Evolutionary conservation across 2,329 filamentous ascomycete genomes (phyloP).

Genomic region (Neonectria hederae): DNA sequence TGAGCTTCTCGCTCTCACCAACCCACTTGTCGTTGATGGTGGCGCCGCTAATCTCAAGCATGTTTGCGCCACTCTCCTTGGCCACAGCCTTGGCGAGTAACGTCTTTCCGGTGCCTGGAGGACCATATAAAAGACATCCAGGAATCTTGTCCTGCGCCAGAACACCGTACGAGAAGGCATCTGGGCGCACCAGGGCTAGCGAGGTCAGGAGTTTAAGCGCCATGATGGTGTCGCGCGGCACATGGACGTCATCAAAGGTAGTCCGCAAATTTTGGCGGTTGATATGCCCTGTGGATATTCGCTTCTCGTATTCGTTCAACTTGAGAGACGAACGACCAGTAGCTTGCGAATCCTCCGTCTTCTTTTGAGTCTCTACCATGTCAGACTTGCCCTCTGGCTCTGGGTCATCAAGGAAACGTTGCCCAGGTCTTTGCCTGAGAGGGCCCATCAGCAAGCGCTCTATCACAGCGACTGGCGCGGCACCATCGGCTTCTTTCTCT

Average conservation of each 20-base stretch:
- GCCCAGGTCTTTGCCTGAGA: conserved; percentile 45
- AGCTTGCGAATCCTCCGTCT: conserved; percentile 43
- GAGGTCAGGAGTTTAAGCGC: conserved; percentile 90
- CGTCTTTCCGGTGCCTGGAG: conserved; percentile 82
- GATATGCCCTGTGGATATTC: conserved; percentile 82
- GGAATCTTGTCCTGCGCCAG: conserved; percentile 91
- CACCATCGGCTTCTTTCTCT: conserved; percentile 33
- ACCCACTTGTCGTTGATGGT: conserved; percentile 97
- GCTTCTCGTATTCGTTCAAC: conserved; percentile 82
- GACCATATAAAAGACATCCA: conserved; percentile 87
- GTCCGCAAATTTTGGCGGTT: conserved; percentile 84
- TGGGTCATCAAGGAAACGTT: conserved; percentile 45
- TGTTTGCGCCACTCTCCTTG: conserved; percentile 73
- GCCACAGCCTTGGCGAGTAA: conserved; percentile 75
- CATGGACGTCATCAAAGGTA: conserved; percentile 89
- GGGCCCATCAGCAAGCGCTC: conserved; percentile 48
- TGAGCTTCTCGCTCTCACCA: conserved; percentile 95
- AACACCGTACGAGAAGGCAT: conserved; percentile 96
- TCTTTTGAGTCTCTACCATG: conserved; percentile 41
- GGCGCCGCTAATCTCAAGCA: conserved; percentile 89
- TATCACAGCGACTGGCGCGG: conserved; percentile 40
- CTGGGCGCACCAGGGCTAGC: conserved; percentile 84
- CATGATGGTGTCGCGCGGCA: conserved; percentile 82
- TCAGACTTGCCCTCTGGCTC: conserved; percentile 37
- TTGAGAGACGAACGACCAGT: conserved; percentile 47